phyloP scores from a whole-genome alignment of 2,329 filamentous ascomycete genomes.

The Fusarium coffeatum region DNA sequence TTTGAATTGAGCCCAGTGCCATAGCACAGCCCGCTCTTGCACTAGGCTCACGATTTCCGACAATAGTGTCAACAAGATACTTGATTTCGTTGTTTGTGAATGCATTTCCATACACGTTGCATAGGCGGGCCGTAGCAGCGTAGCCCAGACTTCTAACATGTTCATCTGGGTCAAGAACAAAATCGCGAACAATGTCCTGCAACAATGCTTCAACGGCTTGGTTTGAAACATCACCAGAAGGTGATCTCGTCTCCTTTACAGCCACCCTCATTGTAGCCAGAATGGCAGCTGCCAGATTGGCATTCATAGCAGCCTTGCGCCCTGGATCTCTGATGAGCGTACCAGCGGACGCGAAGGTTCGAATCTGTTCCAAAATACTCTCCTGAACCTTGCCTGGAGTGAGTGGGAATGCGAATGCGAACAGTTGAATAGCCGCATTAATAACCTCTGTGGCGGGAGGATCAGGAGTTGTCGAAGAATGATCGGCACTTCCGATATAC shows the following conservation, averaged over 20 bases:
- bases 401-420: conserved; percentile 89
- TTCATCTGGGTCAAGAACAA: conserved; percentile 85
- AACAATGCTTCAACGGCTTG: conserved; percentile 84
- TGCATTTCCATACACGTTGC: conserved; percentile 83
- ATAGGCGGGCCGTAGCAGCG: conserved; percentile 85
- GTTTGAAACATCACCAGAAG: conserved; percentile 78
- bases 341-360: conserved; percentile 85
- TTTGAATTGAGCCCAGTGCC: conserved; percentile 92
- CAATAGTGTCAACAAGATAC: conserved; percentile 91
- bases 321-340: conserved; percentile 86
- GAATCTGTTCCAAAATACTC: conserved; percentile 92
- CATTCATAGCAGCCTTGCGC: conserved; percentile 87
- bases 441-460: conserved; percentile 93
- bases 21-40: conserved; percentile 94
- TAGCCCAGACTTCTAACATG: conserved; percentile 88
- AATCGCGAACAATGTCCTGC: conserved; percentile 77
- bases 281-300: conserved; percentile 88
- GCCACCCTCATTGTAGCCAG: conserved; percentile 85
- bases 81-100: conserved; percentile 94
- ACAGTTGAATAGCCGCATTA: conserved; percentile 92
- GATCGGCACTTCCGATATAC: conserved; percentile 68
- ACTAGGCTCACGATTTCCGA: conserved; percentile 91
- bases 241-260: conserved; percentile 80
- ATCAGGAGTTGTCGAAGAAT: conserved; percentile 67
- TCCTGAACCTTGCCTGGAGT: conserved; percentile 94